phyloP scores from a whole-genome alignment of 106 monocot species.

The Allium cepa region DNA sequence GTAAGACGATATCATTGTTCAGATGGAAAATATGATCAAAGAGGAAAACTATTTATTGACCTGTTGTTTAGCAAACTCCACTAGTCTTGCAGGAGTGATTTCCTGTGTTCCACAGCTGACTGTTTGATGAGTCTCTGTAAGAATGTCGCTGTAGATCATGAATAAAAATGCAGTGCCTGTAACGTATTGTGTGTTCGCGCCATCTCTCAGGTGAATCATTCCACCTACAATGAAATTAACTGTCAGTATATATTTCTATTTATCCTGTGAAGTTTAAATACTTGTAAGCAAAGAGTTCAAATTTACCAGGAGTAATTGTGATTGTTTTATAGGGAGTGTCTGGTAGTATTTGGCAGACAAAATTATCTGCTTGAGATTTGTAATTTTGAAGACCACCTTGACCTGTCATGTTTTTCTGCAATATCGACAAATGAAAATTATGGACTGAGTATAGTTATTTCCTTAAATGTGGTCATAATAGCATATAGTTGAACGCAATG shows the following conservation, averaged over 20 bases:
- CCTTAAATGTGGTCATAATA: too few relatives aligned
- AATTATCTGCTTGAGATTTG: slow-evolving; percentile 86
- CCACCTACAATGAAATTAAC: slow-evolving; percentile 34
- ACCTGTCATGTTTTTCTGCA: slow-evolving; percentile 41
- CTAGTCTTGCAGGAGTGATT: slow-evolving; percentile 40
- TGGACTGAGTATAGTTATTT: too few relatives aligned
- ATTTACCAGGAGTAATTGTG: slow-evolving; percentile 51
- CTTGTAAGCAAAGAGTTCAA: not conserved
- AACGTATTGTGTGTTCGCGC: slow-evolving; percentile 94
- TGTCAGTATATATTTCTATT: not conserved
- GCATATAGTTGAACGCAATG: too few relatives aligned
- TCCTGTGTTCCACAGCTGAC: slow-evolving; percentile 54
- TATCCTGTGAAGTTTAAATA: not conserved
- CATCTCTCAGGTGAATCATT: slow-evolving; percentile 72
- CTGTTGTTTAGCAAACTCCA: slow-evolving; percentile 86
- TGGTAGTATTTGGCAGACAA: slow-evolving; percentile 68
- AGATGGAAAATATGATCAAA: too few relatives aligned
- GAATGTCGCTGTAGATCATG: slow-evolving; percentile 62
- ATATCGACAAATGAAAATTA: not conserved
- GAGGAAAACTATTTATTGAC: slow-evolving; percentile 3
- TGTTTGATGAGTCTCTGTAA: slow-evolving; percentile 27
- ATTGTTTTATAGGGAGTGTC: slow-evolving; percentile 75
- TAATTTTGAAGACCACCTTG: slow-evolving; percentile 40
- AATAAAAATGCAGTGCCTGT: slow-evolving; percentile 68
- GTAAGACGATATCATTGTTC: not conserved